Conservation (phyloP, 1,284 basidiomycete genomes). For the Malassezia pachydermatis region DNA sequence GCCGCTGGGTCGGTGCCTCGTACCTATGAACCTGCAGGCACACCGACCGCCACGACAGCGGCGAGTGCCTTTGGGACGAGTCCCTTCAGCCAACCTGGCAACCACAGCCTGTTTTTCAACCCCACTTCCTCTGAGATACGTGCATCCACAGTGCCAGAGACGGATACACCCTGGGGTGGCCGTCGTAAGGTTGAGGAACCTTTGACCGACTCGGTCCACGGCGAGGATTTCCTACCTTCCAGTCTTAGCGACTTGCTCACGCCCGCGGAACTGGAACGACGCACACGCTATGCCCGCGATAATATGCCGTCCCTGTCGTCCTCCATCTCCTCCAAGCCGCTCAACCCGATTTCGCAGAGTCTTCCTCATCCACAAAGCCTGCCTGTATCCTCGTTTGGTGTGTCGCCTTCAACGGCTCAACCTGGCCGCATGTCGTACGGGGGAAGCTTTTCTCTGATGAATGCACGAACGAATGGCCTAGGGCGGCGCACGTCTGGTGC, state of each 20-base stretch:
- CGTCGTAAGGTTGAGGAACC: constrained; percentile 18
- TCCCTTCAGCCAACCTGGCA: constrained; percentile 43
- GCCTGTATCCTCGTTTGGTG: neutral
- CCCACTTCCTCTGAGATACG: constrained; percentile 3
- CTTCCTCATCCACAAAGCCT: constrained; percentile 25
- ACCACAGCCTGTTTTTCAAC: constrained; percentile 38
- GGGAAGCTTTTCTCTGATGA: constrained; percentile 1
- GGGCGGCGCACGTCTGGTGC: neutral
- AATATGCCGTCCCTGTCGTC: constrained; percentile 19
- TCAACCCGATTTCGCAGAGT: too few species aligned
- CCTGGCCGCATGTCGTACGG: neutral
- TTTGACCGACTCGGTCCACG: constrained; percentile 22
- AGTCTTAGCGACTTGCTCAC: constrained; percentile 43
- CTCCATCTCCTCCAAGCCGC: too few species aligned
- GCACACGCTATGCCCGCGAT: constrained; percentile 22
- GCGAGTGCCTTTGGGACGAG: constrained; percentile 40
- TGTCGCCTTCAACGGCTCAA: neutral
- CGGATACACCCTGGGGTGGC: neutral
- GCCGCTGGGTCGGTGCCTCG: neutral
- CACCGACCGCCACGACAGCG: too few species aligned
- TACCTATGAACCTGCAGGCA: neutral
- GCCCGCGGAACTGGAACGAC: constrained; percentile 42
- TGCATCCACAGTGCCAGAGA: too few species aligned
- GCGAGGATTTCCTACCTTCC: constrained; percentile 52
- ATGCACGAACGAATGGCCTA: neutral